Evolutionary conservation across 495 filamentous ascomycete species (phyloP).

Genomic region (Neurospora sp.): DNA sequence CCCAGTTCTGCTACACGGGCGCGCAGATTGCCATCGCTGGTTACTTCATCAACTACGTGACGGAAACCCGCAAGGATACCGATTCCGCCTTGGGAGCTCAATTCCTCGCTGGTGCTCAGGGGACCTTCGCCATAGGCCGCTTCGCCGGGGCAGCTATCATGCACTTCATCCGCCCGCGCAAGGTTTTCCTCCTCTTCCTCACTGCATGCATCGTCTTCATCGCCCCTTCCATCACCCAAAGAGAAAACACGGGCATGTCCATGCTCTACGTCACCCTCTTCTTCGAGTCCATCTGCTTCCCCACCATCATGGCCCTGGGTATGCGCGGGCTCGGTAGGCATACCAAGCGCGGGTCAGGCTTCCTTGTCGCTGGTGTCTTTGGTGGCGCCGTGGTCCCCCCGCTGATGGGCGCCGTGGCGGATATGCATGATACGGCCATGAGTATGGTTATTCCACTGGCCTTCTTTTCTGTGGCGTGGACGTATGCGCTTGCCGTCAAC

Average conservation of each 20-base stretch:
- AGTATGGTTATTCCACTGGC: slow-evolving; percentile 34
- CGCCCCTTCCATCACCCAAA: slow-evolving; percentile 41
- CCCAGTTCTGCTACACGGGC: slow-evolving; percentile 66
- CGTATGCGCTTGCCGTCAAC: slow-evolving; percentile 35
- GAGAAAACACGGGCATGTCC: slow-evolving; percentile 42
- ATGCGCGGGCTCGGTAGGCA: slow-evolving; percentile 60
- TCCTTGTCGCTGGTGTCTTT: slow-evolving; percentile 52
- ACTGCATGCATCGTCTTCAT: slow-evolving; percentile 47
- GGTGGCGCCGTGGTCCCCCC: slow-evolving; percentile 59
- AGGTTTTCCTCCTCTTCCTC: slow-evolving; percentile 41
- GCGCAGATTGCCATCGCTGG: slow-evolving; percentile 54
- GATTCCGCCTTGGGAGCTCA: slow-evolving; percentile 27
- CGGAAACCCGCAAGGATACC: slow-evolving; percentile 8
- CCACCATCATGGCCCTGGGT: slow-evolving; percentile 59
- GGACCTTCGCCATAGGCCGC: slow-evolving; percentile 53
- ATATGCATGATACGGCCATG: slow-evolving; percentile 25
- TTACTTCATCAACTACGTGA: slow-evolving; percentile 37
- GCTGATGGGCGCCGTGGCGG: slow-evolving; percentile 48
- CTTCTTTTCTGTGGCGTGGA: slow-evolving; percentile 33
- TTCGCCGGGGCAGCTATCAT: slow-evolving; percentile 48
- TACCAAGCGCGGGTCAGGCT: slow-evolving; percentile 58
- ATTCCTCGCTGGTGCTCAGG: slow-evolving; percentile 56
- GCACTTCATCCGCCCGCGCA: slow-evolving; percentile 38
- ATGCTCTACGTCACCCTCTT: slow-evolving; percentile 58
- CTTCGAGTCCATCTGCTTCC: slow-evolving; percentile 62